phyloP scores from a whole-genome alignment of 768 basidiomycete species.

The Thelephora aurantiotincta region DNA sequence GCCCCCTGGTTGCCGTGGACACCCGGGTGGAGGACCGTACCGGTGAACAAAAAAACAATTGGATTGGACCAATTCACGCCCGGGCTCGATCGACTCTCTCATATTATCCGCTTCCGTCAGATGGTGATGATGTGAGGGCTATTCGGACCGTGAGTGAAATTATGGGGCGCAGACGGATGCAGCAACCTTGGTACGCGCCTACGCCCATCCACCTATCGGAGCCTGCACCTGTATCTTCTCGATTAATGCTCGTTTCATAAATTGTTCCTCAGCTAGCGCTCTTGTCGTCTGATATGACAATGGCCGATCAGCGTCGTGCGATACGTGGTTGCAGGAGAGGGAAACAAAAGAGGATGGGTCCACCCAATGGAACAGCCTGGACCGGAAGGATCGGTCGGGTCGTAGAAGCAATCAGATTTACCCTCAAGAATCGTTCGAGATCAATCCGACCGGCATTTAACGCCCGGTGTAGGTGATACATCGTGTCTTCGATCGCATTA shows the following conservation, averaged over 20 bases:
- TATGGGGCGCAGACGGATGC: too few species aligned
- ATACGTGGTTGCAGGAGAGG: neutral
- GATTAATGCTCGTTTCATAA: constrained; percentile 88
- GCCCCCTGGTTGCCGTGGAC: too few species aligned
- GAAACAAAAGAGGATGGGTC: neutral
- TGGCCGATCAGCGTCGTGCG: neutral
- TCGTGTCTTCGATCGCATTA: constrained; percentile 95
- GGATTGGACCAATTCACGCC: too few species aligned
- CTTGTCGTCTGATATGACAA: constrained; percentile 49
- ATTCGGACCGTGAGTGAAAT: too few species aligned
- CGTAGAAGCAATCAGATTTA: constrained; percentile 16
- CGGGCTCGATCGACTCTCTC: too few species aligned
- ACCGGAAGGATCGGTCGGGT: neutral
- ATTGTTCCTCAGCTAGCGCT: constrained; percentile 87
- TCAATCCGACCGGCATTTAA: constrained; percentile 86
- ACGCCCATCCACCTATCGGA: constrained; percentile 25
- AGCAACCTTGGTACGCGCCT: neutral
- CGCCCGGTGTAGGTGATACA: constrained; percentile 91
- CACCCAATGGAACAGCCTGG: neutral
- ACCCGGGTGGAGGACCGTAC: too few species aligned
- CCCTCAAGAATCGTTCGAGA: constrained; percentile 87
- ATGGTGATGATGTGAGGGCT: too few species aligned
- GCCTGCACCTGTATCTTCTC: constrained; percentile 72
- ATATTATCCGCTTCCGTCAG: too few species aligned
- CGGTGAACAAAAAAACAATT: too few species aligned